These are phyloP conservation scores for Arabis hirsuta DNA, from an alignment of 345 rosid species.

Conservation along the genomic window DNA sequence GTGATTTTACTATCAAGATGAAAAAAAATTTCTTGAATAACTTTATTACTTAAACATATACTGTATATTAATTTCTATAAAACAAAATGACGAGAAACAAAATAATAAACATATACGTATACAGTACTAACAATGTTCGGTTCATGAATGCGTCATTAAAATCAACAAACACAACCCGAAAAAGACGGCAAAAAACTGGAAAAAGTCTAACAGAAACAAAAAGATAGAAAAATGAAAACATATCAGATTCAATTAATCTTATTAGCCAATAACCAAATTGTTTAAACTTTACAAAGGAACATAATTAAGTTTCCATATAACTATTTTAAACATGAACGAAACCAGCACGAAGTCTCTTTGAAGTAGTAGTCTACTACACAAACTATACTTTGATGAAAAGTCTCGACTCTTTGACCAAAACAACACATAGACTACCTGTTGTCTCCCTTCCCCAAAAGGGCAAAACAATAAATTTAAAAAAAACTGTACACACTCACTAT, in stretches of 20 bases:
- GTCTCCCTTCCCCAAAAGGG: conserved; percentile 15
- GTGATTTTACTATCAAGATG: no score
- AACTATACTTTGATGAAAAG: background rate
- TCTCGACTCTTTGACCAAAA: background rate
- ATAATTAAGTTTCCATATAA: conserved; percentile 21
- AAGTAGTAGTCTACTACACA: conserved; percentile 15
- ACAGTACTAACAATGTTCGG: background rate
- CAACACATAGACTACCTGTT: conserved; percentile 28
- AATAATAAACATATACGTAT: no score
- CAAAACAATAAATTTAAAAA: background rate
- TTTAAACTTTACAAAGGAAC: background rate
- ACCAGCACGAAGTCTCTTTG: conserved; percentile 12
- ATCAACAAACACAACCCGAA: conserved; percentile 34
- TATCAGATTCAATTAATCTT: background rate
- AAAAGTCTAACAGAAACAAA: conserved; percentile 18
- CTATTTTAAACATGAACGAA: conserved; percentile 8
- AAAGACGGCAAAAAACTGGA: conserved; percentile 7
- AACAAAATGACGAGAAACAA: no score
- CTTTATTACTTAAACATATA: no score
- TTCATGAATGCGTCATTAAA: conserved; percentile 33
- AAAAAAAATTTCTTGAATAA: no score
- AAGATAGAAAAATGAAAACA: background rate
- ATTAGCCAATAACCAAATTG: conserved; percentile 9
- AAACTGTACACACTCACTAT: conserved; percentile 28
- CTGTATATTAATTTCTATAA: no score